Percentiles rank a stretch among this genome's conserved stretches.
Conservation (phyloP, 2,329 filamentous ascomycete genomes). For the Colletotrichum viniferum region DNA sequence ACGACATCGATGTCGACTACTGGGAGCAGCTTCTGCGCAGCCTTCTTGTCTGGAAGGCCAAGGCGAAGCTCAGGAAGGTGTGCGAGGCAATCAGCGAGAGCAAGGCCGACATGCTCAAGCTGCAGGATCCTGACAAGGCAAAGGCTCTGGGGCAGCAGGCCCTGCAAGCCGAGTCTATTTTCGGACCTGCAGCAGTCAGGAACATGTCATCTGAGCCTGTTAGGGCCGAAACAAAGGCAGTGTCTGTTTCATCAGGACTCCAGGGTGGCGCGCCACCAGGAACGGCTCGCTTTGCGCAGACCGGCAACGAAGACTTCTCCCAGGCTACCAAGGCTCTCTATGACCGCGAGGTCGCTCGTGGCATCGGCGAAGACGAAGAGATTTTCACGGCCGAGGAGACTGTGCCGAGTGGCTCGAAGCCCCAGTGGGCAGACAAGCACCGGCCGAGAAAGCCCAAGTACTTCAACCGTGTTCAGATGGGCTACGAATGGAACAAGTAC, state of each 20-base stretch:
- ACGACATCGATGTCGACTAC: conserved; percentile 95
- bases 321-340: conserved; percentile 88
- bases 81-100: conserved; percentile 76
- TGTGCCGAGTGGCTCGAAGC: conserved; percentile 66
- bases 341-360: conserved; percentile 89
- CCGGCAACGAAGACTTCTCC: conserved; percentile 79
- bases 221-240: conserved; percentile 29
- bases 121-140: conserved; percentile 72
- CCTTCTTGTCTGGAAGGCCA: conserved; percentile 89
- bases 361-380: conserved; percentile 92
- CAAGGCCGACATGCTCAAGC: conserved; percentile 60
- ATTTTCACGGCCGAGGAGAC: conserved; percentile 91
- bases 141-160: conserved; percentile 32
- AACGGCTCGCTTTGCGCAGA: conserved; percentile 71
- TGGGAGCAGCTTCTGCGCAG: conserved; percentile 93
- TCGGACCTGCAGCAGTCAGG: conserved; percentile 4
- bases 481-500: conserved; percentile 99
- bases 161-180: conserved; percentile 39
- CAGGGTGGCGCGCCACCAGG: conserved; percentile 49
- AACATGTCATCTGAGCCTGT: conserved; percentile 15
- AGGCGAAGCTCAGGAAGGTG: conserved; percentile 79
- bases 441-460: conserved; percentile 91
- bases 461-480: conserved; percentile 98
- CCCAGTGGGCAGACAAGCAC: conserved; percentile 84
- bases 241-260: background rate